These are phyloP conservation scores for Canavalia gladiata DNA, from an alignment of 306 rosid genomes.

Conservation along the genomic window DNA sequence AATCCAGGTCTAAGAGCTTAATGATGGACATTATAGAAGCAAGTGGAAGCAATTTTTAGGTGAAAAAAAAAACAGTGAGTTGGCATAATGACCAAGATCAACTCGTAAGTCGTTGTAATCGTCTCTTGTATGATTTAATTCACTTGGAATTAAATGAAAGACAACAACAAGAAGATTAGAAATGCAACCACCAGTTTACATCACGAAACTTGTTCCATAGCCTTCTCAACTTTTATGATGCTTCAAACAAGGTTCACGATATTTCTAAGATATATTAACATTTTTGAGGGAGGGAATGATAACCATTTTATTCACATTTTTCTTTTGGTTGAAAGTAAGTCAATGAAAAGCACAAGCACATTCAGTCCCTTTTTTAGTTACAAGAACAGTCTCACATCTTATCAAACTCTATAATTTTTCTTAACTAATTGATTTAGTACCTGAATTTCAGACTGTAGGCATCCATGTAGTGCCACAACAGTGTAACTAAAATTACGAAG, in stretches of 20 bases:
- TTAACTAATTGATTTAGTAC: conserved; percentile 49
- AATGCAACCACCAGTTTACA: not conserved
- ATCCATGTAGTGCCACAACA: conserved; percentile 89
- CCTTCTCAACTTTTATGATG: too few relatives aligned
- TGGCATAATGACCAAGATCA: too few relatives aligned
- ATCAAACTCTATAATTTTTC: not conserved
- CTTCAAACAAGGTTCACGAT: not conserved
- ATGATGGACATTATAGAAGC: too few relatives aligned
- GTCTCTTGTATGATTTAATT: too few relatives aligned
- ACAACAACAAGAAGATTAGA: not conserved
- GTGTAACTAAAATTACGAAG: conserved; percentile 93
- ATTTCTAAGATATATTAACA: not conserved
- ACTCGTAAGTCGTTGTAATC: too few relatives aligned
- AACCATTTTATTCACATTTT: not conserved
- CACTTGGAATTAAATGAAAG: not conserved
- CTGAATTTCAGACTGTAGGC: conserved; percentile 85
- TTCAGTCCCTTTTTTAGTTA: not conserved
- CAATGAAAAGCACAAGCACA: not conserved
- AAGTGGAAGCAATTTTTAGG: too few relatives aligned
- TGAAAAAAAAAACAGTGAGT: too few relatives aligned
- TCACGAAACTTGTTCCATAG: not conserved
- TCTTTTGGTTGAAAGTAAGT: not conserved
- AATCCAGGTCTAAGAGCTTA: too few relatives aligned
- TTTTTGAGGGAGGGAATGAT: not conserved
- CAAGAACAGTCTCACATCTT: not conserved